Conservation (phyloP, 208 protist genomes). For the Leishmania mexicana region DNA sequence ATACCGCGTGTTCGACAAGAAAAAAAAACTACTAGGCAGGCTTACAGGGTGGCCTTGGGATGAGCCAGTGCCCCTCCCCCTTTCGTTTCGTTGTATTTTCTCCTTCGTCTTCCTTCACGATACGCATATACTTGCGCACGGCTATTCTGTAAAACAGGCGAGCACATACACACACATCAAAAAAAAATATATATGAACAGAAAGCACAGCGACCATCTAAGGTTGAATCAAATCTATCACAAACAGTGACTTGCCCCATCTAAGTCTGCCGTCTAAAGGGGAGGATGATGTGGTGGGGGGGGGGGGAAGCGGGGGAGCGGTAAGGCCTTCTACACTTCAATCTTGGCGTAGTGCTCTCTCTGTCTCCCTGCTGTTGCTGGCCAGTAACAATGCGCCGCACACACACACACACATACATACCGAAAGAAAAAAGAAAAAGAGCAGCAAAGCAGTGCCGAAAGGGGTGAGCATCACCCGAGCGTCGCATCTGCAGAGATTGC, state of each 20-base stretch:
- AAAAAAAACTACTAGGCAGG: not conserved
- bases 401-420: not conserved
- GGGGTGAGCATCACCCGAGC: not conserved
- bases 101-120: not conserved
- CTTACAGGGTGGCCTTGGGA: not conserved
- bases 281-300: not conserved
- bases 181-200: not conserved
- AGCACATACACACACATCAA: not conserved
- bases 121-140: not conserved
- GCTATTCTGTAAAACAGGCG: not conserved
- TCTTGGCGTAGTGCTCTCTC: not conserved
- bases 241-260: not conserved
- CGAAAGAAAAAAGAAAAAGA: not conserved
- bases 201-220: not conserved
- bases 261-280: not conserved
- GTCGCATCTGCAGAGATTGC: not conserved
- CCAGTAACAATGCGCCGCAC: not conserved
- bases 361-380: not conserved
- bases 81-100: not conserved
- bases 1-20: not conserved
- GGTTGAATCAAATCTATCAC: constrained; percentile 1
- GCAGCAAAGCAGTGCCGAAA: not conserved
- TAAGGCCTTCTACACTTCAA: not conserved
- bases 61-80: not conserved
- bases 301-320: not conserved